Base-by-base conservation (phyloP, 768 basidiomycete species). In the Glaciozyma martinii region DNA sequence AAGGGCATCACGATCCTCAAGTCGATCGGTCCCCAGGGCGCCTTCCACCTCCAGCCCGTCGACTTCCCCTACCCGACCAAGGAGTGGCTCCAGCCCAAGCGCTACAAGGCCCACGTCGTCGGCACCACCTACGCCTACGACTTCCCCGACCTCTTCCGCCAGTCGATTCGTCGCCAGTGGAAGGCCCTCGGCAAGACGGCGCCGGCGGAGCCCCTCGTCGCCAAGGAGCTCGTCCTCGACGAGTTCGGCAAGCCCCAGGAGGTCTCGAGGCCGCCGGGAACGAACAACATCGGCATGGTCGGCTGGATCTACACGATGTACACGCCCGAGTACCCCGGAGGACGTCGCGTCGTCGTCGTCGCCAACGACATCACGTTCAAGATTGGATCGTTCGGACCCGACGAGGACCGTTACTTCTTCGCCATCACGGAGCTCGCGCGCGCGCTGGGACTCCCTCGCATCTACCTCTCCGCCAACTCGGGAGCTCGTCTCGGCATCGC, bases 51-150 rank as follows among this genome's bases (percentile, higher is more conserved):
- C 32, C 93, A 93, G 78, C 92, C 91, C 16, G 94, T 94, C 69
- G 87, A 89, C 77, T 85, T 88, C 71, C 81, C 90, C 0, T 98
- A 98, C 78, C 85, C 94, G 19, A 98, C 94, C 63, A 99, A 95
- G 79, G 94, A 97, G 76, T 97, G 92, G 23, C 80, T 99, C 55
- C 95, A 99, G 76, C 95, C 95, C 49, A 93, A 95, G 77, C 91
- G 95, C 68, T 98, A 98, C 80, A 94, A 98, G 76, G 95, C 95
- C 29, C 95, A 99, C 77, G 84, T 97, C 65, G 86, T 95, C 71
- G 95, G 95, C 60, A 99, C 95, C 37, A 99, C 95, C 58, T 99
- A 98, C 76, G 93, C 89, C 40, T 98, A 98, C 78, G 95, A 98
- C 78, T 99, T 98, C 86, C 95, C 95, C 49, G 95, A 95, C 73